Evolutionary conservation across 208 protist genomes (phyloP).

Genomic region (Vickermania ingenoplastis): DNA sequence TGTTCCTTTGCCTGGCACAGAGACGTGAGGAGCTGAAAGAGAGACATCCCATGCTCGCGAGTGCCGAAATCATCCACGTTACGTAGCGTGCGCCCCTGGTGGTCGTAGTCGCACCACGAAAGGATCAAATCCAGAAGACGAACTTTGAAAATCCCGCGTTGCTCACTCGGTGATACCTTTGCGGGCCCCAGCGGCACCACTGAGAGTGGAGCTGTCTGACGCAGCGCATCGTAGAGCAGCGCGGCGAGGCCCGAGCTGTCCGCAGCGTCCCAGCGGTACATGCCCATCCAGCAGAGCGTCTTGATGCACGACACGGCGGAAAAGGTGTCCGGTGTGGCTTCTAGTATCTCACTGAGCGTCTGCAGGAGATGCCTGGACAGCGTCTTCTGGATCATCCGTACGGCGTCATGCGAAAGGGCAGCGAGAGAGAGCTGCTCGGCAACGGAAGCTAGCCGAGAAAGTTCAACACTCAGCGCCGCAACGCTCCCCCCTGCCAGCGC

Average conservation of each 20-base stretch:
- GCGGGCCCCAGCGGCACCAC: neutral
- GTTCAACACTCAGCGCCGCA: conserved; percentile 21
- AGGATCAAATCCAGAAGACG: conserved; percentile 72
- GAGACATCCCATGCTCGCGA: conserved; percentile 7
- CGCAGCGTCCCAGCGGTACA: conserved; percentile 66
- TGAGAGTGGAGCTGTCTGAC: neutral
- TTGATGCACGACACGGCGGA: conserved; percentile 31
- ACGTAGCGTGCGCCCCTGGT: conserved; percentile 46
- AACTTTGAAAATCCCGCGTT: conserved; percentile 24
- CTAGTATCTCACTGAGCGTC: conserved; percentile 28
- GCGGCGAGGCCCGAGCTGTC: conserved; percentile 29
- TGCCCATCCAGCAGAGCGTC: conserved; percentile 45
- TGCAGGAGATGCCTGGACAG: conserved; percentile 8
- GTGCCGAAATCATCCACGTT: conserved; percentile 45
- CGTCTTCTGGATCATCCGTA: neutral
- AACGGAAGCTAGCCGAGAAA: conserved; percentile 23
- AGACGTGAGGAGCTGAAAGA: conserved; percentile 32
- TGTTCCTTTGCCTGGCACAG: conserved; percentile 25
- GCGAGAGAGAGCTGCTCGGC: conserved; percentile 21
- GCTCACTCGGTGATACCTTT: neutral
- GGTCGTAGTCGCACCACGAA: conserved; percentile 67
- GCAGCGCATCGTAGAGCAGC: conserved; percentile 2
- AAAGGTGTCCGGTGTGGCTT: conserved; percentile 29
- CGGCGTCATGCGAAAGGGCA: conserved; percentile 11
- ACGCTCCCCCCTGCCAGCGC: conserved; percentile 25